Evolutionary conservation across 306 rosid genomes (phyloP), one percentile per base, ranked within the genome.

Genomic region (Mimosa pudica): DNA sequence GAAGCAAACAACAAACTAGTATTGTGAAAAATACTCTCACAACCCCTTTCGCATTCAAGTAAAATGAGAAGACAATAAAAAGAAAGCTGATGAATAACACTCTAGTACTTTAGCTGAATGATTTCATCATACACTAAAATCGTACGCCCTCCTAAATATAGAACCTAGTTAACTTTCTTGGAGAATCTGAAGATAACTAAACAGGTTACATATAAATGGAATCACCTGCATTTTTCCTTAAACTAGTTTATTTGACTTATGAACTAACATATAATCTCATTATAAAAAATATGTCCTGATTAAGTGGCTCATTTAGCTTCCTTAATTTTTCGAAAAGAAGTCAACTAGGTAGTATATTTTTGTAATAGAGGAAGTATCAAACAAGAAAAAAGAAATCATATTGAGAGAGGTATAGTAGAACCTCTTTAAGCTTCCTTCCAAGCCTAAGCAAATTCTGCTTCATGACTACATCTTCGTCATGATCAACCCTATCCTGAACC

Each of bases 391-490:
- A 17, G 7, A 55, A 51, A 47, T 35, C 45, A 17, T 35, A n/a
- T 1, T 49, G n/a, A 14, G 49, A 14, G 45, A 51, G 76, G 24
- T 72, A 62, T 45, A 69, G 30, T 24, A 24, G 1, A 13, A 95
- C 99, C 98, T 95, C 90, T 82, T 91, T 93, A 42, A 95, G 92
- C 84, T 91, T 95, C 84, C 98, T 90, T 11, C 89, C 89, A 12
- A 95, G 90, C 38, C 96, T 86, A 9, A 95, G 94, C 11, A 95
- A 83, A 69, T 85, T 89, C 79, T 91, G 97, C 88, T 89, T 87
- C 91, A 89, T 85, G 69, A 81, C 85, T 24, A 87, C 98, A 82
- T 95, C 85, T 36, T 77, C 79, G 79, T 85, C 97, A 7, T 66
- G 14, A 52, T 75, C 75, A 0, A 94, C 98, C 64, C 85, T 90